Evolutionary conservation across 2,329 filamentous ascomycete genomes (phyloP).

Genomic region (Hymenoscyphus linearis): DNA sequence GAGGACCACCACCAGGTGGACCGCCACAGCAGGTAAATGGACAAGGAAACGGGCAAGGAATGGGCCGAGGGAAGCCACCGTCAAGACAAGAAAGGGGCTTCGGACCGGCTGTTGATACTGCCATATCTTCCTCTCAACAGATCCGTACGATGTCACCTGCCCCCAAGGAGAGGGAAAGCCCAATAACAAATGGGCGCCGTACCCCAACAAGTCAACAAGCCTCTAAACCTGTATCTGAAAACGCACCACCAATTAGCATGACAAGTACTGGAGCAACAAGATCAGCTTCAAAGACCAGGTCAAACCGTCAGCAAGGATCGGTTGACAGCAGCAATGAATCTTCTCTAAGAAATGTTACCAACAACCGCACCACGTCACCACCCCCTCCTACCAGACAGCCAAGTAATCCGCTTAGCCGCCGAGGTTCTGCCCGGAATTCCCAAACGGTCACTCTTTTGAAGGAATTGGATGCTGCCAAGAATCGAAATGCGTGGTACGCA

Average conservation of each 20-base stretch:
- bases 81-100: slow-evolving; percentile 26
- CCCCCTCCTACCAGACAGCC: slow-evolving; percentile 52
- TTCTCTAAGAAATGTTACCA: slow-evolving; percentile 37
- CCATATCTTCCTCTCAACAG: slow-evolving; percentile 39
- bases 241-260: slow-evolving; percentile 24
- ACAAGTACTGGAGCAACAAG: slow-evolving; percentile 25
- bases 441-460: slow-evolving; percentile 69
- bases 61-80: slow-evolving; percentile 24
- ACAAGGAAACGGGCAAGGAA: slow-evolving; percentile 6
- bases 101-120: slow-evolving; percentile 29
- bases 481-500: slow-evolving; percentile 92
- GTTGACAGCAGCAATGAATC: slow-evolving; percentile 62
- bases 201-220: slow-evolving; percentile 52
- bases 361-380: slow-evolving; percentile 48
- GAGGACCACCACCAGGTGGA: slow-evolving; percentile 6
- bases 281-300: slow-evolving; percentile 46
- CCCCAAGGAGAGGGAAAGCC: slow-evolving; percentile 44
- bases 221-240: slow-evolving; percentile 31
- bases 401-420: slow-evolving; percentile 54
- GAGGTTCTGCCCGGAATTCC: slow-evolving; percentile 53
- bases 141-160: slow-evolving; percentile 24
- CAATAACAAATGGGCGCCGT: slow-evolving; percentile 54
- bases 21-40: neutral
- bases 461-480: slow-evolving; percentile 79
- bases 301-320: slow-evolving; percentile 57